These are phyloP conservation scores for Phytopythium helicoides DNA, from an alignment of 352 stramenopile species.

Conservation along the genomic window DNA sequence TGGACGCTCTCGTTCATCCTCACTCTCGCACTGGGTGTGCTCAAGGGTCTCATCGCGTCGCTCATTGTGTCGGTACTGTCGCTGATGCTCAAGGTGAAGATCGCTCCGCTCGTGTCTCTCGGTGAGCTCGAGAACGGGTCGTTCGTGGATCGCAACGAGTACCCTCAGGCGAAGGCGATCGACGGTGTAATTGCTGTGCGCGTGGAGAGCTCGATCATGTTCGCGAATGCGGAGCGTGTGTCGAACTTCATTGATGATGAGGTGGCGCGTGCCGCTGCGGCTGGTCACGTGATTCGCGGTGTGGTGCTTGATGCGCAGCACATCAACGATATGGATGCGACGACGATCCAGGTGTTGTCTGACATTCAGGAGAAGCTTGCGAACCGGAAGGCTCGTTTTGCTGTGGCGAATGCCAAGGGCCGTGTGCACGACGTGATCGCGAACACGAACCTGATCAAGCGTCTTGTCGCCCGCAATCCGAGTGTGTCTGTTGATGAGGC, in stretches of 20 bases:
- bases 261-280: too few species aligned
- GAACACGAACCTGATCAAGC: slow-evolving; percentile 40
- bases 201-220: slow-evolving; percentile 55
- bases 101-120: slow-evolving; percentile 28
- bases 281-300: too few species aligned
- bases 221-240: slow-evolving; percentile 56
- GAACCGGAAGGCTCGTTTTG: slow-evolving; percentile 31
- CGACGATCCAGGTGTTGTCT: slow-evolving; percentile 57
- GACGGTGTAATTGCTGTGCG: slow-evolving; percentile 35
- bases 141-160: slow-evolving; percentile 31
- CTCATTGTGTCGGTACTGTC: slow-evolving; percentile 54
- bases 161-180: slow-evolving; percentile 17
- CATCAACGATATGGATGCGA: slow-evolving; percentile 63
- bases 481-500: slow-evolving; percentile 20
- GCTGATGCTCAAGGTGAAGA: slow-evolving; percentile 56
- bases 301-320: slow-evolving; percentile 44
- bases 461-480: slow-evolving; percentile 18
- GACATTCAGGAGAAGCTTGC: slow-evolving; percentile 58
- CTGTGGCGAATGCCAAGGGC: slow-evolving; percentile 41
- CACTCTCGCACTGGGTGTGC: slow-evolving; percentile 45
- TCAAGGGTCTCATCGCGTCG: slow-evolving; percentile 43
- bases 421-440: slow-evolving; percentile 36
- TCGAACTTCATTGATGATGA: slow-evolving; percentile 32
- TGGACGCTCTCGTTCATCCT: slow-evolving; percentile 49
- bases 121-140: slow-evolving; percentile 34